Base-by-base conservation (phyloP, 306 rosid genomes). In the Vicia faba region DNA sequence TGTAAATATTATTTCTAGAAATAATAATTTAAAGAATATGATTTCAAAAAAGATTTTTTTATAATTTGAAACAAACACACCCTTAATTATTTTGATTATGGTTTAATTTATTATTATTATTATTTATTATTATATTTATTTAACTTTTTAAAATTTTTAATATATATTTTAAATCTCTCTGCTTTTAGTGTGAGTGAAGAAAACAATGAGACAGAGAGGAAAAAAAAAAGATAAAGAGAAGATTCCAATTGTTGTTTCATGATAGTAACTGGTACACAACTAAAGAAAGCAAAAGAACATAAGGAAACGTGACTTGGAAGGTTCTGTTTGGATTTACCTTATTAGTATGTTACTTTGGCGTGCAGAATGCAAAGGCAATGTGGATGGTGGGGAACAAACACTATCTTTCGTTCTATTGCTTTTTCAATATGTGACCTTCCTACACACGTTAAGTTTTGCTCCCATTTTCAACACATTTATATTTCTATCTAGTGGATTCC, bases 241-340 rank as follows among this genome's bases (percentile, higher is more conserved):
- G 63, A 78, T 76, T 72, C 73, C 66, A 46, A 14, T 28, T 11
- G 61, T 28, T 13, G 3, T 72, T 71, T 64, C 8, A 12, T 12
- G 14, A 39, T n/a, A 7, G 0, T 41, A 39, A 43, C 59, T 4
- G 11, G 3, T 38, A 58, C 11, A 41, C 48, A 8, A 6, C 1
- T 15, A 49, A 51, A 33, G 12, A 71, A 70, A 66, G 81, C 72
- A 38, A 67, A 67, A 67, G 33, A 13, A 23, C 26, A 13, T 33
- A 29, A 38, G 6, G 74, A 70, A 18, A 38, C 81, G 81, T 76
- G 15, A 62, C 63, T 72, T 81, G 51, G 23, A 76, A 76, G 76
- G 28, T 66, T 11, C 20, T 28, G 3, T 23, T 57, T 39, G 44
- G 46, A 13, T 66, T 65, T 56, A 20, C 66, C 72, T n/a, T 64